phyloP scores from a whole-genome alignment of 169 alveolate species.

The Blepharisma undulans region DNA sequence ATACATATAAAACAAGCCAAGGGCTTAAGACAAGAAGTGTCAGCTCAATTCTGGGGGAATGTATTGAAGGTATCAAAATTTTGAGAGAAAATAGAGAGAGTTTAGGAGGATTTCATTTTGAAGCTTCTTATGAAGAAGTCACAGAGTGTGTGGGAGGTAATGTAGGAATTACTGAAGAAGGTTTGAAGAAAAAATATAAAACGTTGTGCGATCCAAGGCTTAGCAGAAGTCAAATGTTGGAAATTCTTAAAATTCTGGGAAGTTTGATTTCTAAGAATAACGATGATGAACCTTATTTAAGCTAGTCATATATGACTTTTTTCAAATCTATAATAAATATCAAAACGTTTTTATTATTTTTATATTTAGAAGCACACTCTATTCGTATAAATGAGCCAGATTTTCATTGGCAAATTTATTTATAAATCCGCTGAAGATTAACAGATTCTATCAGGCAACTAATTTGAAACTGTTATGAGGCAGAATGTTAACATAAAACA shows the following conservation, averaged over 20 bases:
- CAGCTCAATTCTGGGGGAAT: slow-evolving; percentile 42
- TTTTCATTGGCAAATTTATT: neutral
- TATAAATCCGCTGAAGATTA: neutral
- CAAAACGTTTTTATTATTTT: neutral
- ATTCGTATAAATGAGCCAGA: neutral
- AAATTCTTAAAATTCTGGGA: slow-evolving; percentile 8
- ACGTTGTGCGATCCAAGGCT: slow-evolving; percentile 79
- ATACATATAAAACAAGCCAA: slow-evolving; percentile 44
- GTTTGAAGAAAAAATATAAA: slow-evolving; percentile 41
- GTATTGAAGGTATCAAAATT: slow-evolving; percentile 20
- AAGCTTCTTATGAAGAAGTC: slow-evolving; percentile 60
- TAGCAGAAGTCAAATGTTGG: slow-evolving; percentile 49
- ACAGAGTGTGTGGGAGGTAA: slow-evolving; percentile 68
- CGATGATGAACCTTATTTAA: neutral
- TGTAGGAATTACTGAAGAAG: slow-evolving; percentile 40
- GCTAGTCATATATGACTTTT: neutral
- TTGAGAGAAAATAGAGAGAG: slow-evolving; percentile 17
- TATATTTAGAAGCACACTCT: neutral
- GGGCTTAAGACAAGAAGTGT: slow-evolving; percentile 42
- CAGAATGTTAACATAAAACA: neutral
- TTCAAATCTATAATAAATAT: too few species aligned
- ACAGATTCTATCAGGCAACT: neutral
- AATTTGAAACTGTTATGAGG: neutral
- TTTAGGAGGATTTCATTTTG: slow-evolving; percentile 58
- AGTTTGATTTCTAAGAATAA: neutral